Percentiles rank a stretch among this genome's conserved stretches.
These are phyloP conservation scores for Escovopsis sp. DNA, from an alignment of 2,329 filamentous ascomycete species.

Conservation along the genomic window DNA sequence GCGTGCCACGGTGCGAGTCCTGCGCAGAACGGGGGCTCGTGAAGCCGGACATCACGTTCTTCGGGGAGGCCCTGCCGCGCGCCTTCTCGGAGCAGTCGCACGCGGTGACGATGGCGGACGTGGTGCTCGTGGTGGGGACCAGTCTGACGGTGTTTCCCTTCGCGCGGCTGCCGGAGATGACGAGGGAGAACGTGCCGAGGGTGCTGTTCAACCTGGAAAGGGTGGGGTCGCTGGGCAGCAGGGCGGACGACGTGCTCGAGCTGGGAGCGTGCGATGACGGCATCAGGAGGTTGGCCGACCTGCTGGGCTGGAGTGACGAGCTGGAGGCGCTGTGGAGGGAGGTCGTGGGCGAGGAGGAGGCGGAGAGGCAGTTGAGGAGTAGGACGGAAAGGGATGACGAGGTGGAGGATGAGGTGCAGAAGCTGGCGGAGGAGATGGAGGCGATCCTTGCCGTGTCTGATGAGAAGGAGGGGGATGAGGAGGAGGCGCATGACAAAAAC, in stretches of 20 bases:
- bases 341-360: slow-evolving; percentile 47
- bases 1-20: slow-evolving; percentile 53
- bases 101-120: slow-evolving; percentile 48
- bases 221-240: slow-evolving; percentile 63
- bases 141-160: slow-evolving; percentile 83
- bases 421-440: slow-evolving; percentile 21
- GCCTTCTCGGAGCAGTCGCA: slow-evolving; percentile 20
- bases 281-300: slow-evolving; percentile 61
- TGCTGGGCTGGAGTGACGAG: slow-evolving; percentile 74
- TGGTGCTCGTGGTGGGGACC: slow-evolving; percentile 77
- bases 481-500: neutral
- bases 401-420: slow-evolving; percentile 29
- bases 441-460: slow-evolving; percentile 12
- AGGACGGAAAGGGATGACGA: slow-evolving; percentile 16
- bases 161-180: slow-evolving; percentile 57
- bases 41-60: slow-evolving; percentile 93
- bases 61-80: slow-evolving; percentile 52
- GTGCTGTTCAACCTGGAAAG: slow-evolving; percentile 76
- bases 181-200: slow-evolving; percentile 48
- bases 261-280: slow-evolving; percentile 74
- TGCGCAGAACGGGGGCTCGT: slow-evolving; percentile 56
- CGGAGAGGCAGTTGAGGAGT: slow-evolving; percentile 28
- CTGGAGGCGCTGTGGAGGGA: slow-evolving; percentile 60
- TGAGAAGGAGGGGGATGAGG: slow-evolving; percentile 3
- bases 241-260: slow-evolving; percentile 70